Evolutionary conservation across 257 asterid genomes (phyloP), one percentile per base, ranked within the genome.

Genomic region (Knoxia roxburghii): DNA sequence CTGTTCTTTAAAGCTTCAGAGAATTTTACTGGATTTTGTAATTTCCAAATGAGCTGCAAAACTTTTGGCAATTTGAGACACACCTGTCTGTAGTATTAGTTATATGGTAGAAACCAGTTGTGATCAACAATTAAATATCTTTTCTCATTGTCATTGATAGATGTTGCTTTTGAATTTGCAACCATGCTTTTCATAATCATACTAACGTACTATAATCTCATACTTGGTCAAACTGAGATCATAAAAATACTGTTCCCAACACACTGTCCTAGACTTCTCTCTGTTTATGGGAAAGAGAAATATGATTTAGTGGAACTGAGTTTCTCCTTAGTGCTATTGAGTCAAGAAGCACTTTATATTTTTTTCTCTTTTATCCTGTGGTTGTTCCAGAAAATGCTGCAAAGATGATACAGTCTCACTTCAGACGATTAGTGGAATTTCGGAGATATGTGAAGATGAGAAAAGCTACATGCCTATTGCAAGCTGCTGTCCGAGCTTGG

Each of bases 341-440:
- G 49, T 39, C 7, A 35, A 27, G 35, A 60, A 60, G n/a, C n/a
- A n/a, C n/a, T n/a, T n/a, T n/a, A n/a, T n/a, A n/a, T n/a, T 40
- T 23, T n/a, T 51, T 52, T 32, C 67, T 73, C 52, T 41, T 54
- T 53, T 18, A 57, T 69, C 72, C 32, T 67, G 48, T 64, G 53
- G 37, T 67, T 69, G 63, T 75, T 73, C 51, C 90, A 93, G 99
- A 82, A 76, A 86, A 86, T 81, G 99, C 99, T 77, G 95, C 99
- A 41, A 85, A 71, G 71, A 81, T 90, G 41, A 85, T 93, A 72
- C 99, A 93, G 76, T 84, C 95, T 77, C 87, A 82, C 68, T 84
- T 80, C 61, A 88, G 89, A 71, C 82, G 83, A 55, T 67, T 77
- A 24, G 80, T 72, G 72, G 83, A 80, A 72, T 80, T 55, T 13